Conservation (phyloP, 805 yeast species). For the Zygoascus bituminiphila region DNA sequence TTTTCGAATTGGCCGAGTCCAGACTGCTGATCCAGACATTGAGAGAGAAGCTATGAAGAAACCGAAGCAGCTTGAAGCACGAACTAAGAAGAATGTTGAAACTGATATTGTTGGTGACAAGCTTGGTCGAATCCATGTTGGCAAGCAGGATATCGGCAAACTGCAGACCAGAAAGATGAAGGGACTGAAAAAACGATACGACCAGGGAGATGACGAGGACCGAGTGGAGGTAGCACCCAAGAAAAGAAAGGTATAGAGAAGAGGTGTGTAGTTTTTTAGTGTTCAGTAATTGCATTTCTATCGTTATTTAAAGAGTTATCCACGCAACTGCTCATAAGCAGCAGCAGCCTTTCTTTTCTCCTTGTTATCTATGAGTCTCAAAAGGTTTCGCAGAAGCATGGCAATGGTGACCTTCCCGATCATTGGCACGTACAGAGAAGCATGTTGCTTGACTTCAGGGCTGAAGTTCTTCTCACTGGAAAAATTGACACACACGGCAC, state of each 20-base stretch:
- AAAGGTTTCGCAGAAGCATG: conserved; percentile 82
- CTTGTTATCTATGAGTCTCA: conserved; percentile 71
- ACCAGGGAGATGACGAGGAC: conserved; percentile 56
- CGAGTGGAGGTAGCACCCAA: conserved; percentile 29
- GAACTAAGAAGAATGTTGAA: conserved; percentile 80
- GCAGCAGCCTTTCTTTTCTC: conserved; percentile 8
- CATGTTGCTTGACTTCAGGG: conserved; percentile 68
- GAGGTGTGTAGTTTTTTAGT: not conserved
- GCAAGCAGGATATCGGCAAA: conserved; percentile 83
- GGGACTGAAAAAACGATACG: conserved; percentile 83
- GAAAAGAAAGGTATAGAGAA: not conserved
- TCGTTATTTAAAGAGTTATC: not conserved
- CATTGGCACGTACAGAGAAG: conserved; percentile 89
- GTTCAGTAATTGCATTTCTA: not conserved
- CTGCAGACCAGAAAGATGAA: conserved; percentile 98
- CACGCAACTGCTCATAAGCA: not conserved
- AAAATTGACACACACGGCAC: conserved; percentile 86
- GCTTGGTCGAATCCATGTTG: conserved; percentile 92
- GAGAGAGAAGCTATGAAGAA: conserved; percentile 80
- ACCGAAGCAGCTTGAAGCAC: conserved; percentile 75
- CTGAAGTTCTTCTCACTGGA: conserved; percentile 82
- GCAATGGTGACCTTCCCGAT: conserved; percentile 95
- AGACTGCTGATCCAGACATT: conserved; percentile 74
- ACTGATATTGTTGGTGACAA: conserved; percentile 91
- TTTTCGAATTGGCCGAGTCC: conserved; percentile 82